Percentiles rank a stretch among this genome's conserved stretches.
Evolutionary conservation across 192 early-diverging fungal genomes (phyloP).

Genomic region (Jimgerdemannia flammicorona): DNA sequence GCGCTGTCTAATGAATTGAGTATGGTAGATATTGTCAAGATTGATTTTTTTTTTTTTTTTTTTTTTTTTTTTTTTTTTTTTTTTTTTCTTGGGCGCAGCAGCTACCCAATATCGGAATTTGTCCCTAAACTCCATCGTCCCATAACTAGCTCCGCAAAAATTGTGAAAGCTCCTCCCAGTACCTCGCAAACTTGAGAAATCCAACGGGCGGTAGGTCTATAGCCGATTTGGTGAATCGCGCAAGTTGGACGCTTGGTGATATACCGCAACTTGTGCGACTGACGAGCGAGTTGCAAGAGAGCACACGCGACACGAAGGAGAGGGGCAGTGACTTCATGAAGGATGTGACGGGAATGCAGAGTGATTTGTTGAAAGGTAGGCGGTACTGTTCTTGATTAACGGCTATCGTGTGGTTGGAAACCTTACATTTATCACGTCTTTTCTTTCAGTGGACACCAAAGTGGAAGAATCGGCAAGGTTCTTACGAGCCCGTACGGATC

Average conservation of each 20-base stretch:
- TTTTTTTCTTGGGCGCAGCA: background rate
- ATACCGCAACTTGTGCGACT: background rate
- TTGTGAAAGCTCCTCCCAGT: background rate
- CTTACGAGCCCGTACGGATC: background rate
- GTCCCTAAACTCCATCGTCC: background rate
- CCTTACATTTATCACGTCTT: background rate
- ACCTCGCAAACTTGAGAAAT: background rate
- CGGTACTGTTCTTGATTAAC: too few species aligned
- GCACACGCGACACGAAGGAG: background rate
- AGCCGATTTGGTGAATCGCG: background rate
- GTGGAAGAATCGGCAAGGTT: background rate
- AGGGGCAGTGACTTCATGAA: background rate
- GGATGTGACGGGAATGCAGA: background rate
- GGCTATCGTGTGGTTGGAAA: too few species aligned
- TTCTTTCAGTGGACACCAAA: background rate
- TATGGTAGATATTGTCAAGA: conserved; percentile 1
- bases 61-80: too few species aligned
- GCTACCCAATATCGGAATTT: background rate
- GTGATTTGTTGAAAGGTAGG: background rate
- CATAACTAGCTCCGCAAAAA: conserved; percentile 4
- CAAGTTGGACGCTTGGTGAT: background rate
- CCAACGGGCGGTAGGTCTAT: background rate
- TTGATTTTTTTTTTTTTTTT: too few species aligned
- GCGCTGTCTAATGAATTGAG: conserved; percentile 5
- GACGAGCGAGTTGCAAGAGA: background rate